Conservation (phyloP, 2,329 filamentous ascomycete genomes). For the Didymosphaeria variabile region DNA sequence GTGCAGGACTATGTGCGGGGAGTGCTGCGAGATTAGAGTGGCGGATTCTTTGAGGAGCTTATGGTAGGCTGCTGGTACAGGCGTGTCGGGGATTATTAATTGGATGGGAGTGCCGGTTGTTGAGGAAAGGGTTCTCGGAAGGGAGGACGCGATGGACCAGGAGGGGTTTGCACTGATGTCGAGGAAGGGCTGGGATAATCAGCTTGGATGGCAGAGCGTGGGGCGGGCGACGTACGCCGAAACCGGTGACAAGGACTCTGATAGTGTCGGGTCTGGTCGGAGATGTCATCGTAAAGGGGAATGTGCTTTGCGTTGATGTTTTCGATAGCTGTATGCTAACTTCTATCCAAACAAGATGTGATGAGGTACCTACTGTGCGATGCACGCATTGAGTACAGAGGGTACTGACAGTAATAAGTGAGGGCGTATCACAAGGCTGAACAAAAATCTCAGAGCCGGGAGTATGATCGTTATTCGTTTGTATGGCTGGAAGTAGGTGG, state of each 20-base stretch:
- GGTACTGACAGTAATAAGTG: too few relatives aligned
- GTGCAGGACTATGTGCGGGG: constrained; percentile 72
- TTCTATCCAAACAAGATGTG: too few relatives aligned
- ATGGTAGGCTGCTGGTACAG: constrained; percentile 76
- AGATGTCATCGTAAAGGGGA: neutral
- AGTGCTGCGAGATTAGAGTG: constrained; percentile 62
- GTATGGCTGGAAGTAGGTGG: neutral
- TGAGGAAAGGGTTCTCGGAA: constrained; percentile 53
- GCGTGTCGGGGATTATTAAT: constrained; percentile 70
- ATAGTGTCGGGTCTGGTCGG: constrained; percentile 13
- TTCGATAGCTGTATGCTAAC: neutral
- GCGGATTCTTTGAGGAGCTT: constrained; percentile 72
- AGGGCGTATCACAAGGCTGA: neutral
- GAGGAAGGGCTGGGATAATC: constrained; percentile 73
- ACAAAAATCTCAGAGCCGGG: neutral
- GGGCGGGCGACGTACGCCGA: constrained; percentile 42
- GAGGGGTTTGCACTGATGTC: constrained; percentile 78
- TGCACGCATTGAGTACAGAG: too few relatives aligned
- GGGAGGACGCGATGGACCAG: constrained; percentile 75
- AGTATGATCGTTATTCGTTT: neutral
- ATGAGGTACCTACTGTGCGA: too few relatives aligned
- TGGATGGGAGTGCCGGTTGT: constrained; percentile 52
- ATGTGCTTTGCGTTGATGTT: neutral
- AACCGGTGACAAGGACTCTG: constrained; percentile 59
- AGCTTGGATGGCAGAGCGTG: constrained; percentile 6